A percentile compares a stretch with the other conserved stretches of the same genome.
Evolutionary conservation across 805 yeast species (phyloP).

Genomic region (Saturnispora mendoncae): DNA sequence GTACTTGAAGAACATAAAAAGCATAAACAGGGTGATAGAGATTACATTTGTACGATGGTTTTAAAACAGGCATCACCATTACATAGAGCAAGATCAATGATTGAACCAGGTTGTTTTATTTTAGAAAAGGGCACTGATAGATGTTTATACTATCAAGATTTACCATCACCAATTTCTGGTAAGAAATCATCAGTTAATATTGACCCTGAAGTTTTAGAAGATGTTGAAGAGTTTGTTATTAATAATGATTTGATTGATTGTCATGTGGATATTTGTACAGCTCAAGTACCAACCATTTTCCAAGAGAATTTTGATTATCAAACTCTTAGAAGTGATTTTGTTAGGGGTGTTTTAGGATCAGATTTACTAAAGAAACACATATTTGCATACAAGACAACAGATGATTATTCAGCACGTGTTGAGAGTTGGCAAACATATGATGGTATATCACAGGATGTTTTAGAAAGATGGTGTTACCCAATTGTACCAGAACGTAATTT

Average conservation of each 20-base stretch:
- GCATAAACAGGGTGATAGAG: constrained; percentile 68
- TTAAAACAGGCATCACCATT: constrained; percentile 73
- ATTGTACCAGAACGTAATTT: constrained; percentile 80
- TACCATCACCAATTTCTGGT: constrained; percentile 52
- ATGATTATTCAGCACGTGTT: constrained; percentile 88
- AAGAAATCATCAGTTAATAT: constrained; percentile 45
- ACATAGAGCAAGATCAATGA: constrained; percentile 74
- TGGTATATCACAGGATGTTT: constrained; percentile 80
- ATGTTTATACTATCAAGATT: constrained; percentile 77
- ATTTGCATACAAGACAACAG: constrained; percentile 74
- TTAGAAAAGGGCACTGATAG: constrained; percentile 64
- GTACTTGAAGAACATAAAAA: constrained; percentile 66
- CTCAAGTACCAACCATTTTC: constrained; percentile 89
- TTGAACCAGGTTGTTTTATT: constrained; percentile 78
- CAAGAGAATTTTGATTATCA: constrained; percentile 97
- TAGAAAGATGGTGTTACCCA: constrained; percentile 91
- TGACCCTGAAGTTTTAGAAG: constrained; percentile 77
- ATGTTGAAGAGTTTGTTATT: constrained; percentile 64
- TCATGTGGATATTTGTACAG: constrained; percentile 90
- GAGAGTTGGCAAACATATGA: constrained; percentile 91
- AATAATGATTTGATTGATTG: constrained; percentile 95
- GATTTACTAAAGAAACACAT: constrained; percentile 87
- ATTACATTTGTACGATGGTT: constrained; percentile 92
- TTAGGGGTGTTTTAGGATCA: constrained; percentile 81
- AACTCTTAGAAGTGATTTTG: constrained; percentile 74